These are phyloP conservation scores for Oidium heveae DNA, from an alignment of 2,329 filamentous ascomycete species.

Conservation along the genomic window DNA sequence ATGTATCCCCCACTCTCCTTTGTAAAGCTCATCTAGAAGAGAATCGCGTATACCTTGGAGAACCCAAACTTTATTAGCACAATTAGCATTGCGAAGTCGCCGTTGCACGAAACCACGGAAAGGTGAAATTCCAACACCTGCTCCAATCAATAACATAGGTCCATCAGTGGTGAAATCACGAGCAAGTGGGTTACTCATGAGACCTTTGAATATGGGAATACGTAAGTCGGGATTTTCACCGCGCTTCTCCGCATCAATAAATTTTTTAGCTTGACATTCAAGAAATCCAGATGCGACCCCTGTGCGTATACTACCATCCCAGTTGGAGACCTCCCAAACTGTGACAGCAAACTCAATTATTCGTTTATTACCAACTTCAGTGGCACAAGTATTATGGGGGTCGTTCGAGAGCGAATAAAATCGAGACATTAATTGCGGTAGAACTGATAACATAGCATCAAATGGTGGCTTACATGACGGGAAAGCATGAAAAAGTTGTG, in stretches of 20 bases:
- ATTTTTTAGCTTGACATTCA: conserved; percentile 54
- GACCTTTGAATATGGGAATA: conserved; percentile 89
- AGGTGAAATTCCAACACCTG: conserved; percentile 86
- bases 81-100: conserved; percentile 77
- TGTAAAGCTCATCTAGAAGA: conserved; percentile 85
- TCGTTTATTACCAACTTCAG: conserved; percentile 29
- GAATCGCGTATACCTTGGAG: conserved; percentile 86
- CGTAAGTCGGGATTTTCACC: conserved; percentile 39
- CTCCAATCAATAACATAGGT: conserved; percentile 91
- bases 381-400: conserved; percentile 36
- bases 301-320: conserved; percentile 44
- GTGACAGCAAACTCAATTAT: conserved; percentile 93
- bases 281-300: conserved; percentile 87
- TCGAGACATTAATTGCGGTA: conserved; percentile 81
- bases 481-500: conserved; percentile 75
- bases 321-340: conserved; percentile 67
- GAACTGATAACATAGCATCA: conserved; percentile 51
- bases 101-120: conserved; percentile 97
- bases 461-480: conserved; percentile 75
- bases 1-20: conserved; percentile 84
- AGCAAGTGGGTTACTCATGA: conserved; percentile 92
- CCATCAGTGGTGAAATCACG: conserved; percentile 81
- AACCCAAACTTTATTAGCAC: conserved; percentile 94
- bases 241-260: conserved; percentile 38
- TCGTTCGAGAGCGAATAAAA: conserved; percentile 98